Conservation (phyloP, 495 filamentous ascomycete species). For the Penicillium diatomitis region DNA sequence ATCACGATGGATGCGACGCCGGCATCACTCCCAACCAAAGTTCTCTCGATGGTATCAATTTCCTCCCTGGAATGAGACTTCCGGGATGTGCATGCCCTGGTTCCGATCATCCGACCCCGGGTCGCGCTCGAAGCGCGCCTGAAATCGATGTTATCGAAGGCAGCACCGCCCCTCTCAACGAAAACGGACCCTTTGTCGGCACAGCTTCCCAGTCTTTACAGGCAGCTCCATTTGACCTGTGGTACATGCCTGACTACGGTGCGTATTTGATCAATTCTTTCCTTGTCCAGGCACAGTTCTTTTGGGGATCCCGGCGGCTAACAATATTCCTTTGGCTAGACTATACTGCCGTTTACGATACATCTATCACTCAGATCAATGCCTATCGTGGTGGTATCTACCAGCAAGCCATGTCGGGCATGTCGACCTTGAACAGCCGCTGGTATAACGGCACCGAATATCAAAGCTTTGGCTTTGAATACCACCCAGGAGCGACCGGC, state of each 20-base stretch:
- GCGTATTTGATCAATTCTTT: slow-evolving; percentile 2
- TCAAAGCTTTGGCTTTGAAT: slow-evolving; percentile 67
- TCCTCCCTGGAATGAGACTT: slow-evolving; percentile 63
- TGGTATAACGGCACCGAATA: slow-evolving; percentile 71
- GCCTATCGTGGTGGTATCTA: slow-evolving; percentile 56
- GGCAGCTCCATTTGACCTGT: slow-evolving; percentile 67
- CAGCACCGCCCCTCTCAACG: slow-evolving; percentile 47
- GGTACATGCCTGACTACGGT: slow-evolving; percentile 66
- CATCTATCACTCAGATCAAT: slow-evolving; percentile 52
- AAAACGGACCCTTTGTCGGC: slow-evolving; percentile 41
- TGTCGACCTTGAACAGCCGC: slow-evolving; percentile 61
- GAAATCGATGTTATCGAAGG: slow-evolving; percentile 74
- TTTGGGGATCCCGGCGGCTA: too few relatives aligned
- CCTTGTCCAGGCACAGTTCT: too few relatives aligned
- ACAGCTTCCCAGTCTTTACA: slow-evolving; percentile 65
- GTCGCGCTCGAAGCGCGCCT: slow-evolving; percentile 61
- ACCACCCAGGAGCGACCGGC: slow-evolving; percentile 53
- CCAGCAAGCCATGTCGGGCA: slow-evolving; percentile 65
- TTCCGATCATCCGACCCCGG: slow-evolving; percentile 61
- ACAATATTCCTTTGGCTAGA: slow-evolving; percentile 18
- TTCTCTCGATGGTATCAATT: slow-evolving; percentile 55
- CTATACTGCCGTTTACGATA: slow-evolving; percentile 56
- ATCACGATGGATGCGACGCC: slow-evolving; percentile 60
- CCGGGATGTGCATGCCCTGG: slow-evolving; percentile 59
- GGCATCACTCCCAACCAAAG: slow-evolving; percentile 77